Percentiles rank a stretch among this genome's conserved stretches.
These are phyloP conservation scores for Alternaria consortialis DNA, from an alignment of 2,329 filamentous ascomycete species.

Conservation along the genomic window DNA sequence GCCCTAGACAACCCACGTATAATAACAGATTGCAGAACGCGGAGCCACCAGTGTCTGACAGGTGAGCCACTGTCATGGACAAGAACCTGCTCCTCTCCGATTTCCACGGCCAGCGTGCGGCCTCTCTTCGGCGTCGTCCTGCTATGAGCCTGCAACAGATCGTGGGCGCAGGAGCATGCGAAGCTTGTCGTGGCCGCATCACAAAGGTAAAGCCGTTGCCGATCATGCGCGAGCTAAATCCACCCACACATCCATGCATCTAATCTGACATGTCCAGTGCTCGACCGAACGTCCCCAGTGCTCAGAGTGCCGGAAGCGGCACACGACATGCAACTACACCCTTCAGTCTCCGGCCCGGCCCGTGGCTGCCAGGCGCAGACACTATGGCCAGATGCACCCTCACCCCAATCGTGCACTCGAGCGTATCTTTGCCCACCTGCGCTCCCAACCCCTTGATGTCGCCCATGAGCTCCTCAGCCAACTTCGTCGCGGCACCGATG, in stretches of 20 bases:
- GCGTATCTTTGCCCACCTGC: conserved; percentile 12
- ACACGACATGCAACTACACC: conserved; percentile 4
- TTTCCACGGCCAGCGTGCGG: neutral
- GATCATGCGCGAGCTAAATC: neutral
- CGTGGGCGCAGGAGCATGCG: conserved; percentile 5
- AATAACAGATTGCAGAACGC: neutral
- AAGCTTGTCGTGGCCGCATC: conserved; percentile 13
- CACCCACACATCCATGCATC: neutral
- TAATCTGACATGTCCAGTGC: conserved; percentile 5
- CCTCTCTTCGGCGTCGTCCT: conserved; percentile 2
- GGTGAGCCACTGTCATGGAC: neutral
- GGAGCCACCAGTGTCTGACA: neutral
- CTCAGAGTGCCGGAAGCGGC: conserved; percentile 4
- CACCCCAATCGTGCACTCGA: neutral
- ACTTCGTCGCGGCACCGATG: neutral
- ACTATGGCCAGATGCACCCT: neutral
- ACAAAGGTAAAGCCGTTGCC: conserved; percentile 1
- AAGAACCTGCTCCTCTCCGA: neutral
- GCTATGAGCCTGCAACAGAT: conserved; percentile 1
- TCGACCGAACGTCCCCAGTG: conserved; percentile 9
- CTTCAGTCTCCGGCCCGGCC: neutral
- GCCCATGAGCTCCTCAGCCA: neutral
- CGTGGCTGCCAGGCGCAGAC: conserved; percentile 2
- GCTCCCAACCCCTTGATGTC: neutral
- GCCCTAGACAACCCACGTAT: conserved; percentile 1